Evolutionary conservation across 768 basidiomycete genomes (phyloP).

Genomic region (Rhodotorula babjevae): DNA sequence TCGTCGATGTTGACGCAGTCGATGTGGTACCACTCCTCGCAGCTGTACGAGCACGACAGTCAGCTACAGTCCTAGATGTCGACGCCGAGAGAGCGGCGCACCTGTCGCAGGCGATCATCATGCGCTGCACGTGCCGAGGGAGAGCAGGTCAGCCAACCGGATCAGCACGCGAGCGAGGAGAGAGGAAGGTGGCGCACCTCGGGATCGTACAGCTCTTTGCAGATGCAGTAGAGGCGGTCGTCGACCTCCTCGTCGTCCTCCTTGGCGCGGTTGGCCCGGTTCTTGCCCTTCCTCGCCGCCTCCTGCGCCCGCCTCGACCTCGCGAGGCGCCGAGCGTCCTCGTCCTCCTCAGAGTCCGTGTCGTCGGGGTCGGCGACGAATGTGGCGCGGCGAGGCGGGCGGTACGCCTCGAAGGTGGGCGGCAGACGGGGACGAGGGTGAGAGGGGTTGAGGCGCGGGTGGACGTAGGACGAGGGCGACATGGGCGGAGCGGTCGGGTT

Average conservation of each 20-base stretch:
- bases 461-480: constrained; percentile 3
- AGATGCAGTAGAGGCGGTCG: constrained; percentile 80
- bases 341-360: constrained; percentile 21
- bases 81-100: too few relatives aligned
- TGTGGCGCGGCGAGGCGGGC: constrained; percentile 1
- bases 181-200: constrained; percentile 47
- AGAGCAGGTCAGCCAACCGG: background rate
- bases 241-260: constrained; percentile 53
- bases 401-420: constrained; percentile 6
- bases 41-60: constrained; percentile 51
- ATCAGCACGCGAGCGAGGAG: accelerated
- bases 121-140: constrained; percentile 44
- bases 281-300: constrained; percentile 2
- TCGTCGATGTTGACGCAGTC: constrained; percentile 78
- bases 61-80: too few relatives aligned
- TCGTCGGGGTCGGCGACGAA: background rate
- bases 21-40: constrained; percentile 93
- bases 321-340: constrained; percentile 4
- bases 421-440: background rate
- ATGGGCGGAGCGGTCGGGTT: background rate
- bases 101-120: constrained; percentile 94
- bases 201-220: constrained; percentile 80
- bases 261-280: constrained; percentile 5
- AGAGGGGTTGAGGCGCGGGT: background rate
- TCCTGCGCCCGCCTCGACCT: constrained; percentile 8